Evolutionary conservation across 1,284 basidiomycete genomes (phyloP).

Genomic region (Ustilago bromivora): DNA sequence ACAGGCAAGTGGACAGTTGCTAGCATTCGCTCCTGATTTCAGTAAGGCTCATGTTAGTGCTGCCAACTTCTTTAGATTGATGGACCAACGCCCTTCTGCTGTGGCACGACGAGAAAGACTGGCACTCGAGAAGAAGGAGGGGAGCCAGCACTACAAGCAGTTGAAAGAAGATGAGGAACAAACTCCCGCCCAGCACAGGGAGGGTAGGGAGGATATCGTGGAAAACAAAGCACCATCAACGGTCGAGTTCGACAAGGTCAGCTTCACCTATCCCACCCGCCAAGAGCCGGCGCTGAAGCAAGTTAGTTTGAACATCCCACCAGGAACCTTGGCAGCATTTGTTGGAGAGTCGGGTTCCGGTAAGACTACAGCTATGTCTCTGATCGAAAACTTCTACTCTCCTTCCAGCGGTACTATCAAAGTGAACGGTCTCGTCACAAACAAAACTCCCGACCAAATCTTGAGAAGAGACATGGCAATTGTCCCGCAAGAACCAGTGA

Average conservation of each 20-base stretch:
- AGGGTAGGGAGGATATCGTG: conserved; percentile 67
- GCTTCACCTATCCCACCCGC: conserved; percentile 51
- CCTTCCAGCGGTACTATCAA: conserved; percentile 80
- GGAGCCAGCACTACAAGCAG: neutral
- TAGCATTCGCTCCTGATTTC: conserved; percentile 63
- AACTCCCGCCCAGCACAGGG: conserved; percentile 89
- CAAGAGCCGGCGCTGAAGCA: conserved; percentile 48
- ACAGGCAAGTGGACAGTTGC: conserved; percentile 61
- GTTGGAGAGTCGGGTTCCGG: conserved; percentile 72
- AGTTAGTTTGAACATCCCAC: conserved; percentile 55
- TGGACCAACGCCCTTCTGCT: conserved; percentile 77
- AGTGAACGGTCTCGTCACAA: conserved; percentile 85
- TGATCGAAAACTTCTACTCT: conserved; percentile 73
- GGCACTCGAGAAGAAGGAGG: conserved; percentile 64
- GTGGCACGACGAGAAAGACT: conserved; percentile 71
- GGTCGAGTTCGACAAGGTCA: conserved; percentile 38
- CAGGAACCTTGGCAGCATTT: conserved; percentile 60
- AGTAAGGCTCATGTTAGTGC: conserved; percentile 61
- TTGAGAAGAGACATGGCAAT: conserved; percentile 55
- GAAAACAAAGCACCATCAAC: conserved; percentile 16
- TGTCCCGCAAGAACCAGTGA: conserved; percentile 61
- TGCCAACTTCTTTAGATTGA: conserved; percentile 53
- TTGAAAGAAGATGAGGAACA: conserved; percentile 80
- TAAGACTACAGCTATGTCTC: conserved; percentile 67
- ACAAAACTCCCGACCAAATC: conserved; percentile 78